A percentile compares a stretch with the other conserved stretches of the same genome.
These are phyloP conservation scores for Tolypocladium guangdongense DNA, from an alignment of 2,329 filamentous ascomycete species.

Conservation along the genomic window DNA sequence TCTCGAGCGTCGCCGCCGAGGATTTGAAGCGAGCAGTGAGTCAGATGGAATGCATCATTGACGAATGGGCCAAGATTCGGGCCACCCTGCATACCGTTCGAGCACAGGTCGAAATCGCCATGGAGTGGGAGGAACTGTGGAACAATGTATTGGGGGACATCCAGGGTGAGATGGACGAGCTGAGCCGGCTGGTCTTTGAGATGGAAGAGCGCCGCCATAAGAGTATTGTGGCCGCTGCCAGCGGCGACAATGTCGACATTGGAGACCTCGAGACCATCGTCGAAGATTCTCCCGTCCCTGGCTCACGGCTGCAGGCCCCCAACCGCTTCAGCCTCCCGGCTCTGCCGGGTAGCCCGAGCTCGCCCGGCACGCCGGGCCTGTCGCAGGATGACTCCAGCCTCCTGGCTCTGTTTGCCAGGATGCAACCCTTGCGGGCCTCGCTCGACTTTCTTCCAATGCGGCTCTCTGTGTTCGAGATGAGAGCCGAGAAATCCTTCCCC, in stretches of 20 bases:
- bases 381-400: conserved; percentile 78
- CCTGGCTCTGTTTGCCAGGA: conserved; percentile 81
- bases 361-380: conserved; percentile 42
- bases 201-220: conserved; percentile 94
- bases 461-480: conserved; percentile 70
- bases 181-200: conserved; percentile 78
- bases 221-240: conserved; percentile 51
- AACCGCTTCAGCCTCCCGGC: conserved; percentile 59
- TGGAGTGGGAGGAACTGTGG: conserved; percentile 99
- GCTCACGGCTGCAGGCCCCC: conserved; percentile 40
- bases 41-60: conserved; percentile 82
- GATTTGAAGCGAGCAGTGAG: conserved; percentile 66
- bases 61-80: conserved; percentile 77
- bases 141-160: conserved; percentile 88
- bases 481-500: conserved; percentile 71
- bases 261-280: conserved; percentile 88
- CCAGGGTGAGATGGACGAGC: conserved; percentile 70
- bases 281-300: conserved; percentile 62
- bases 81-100: conserved; percentile 68
- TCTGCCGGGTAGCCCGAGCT: conserved; percentile 52
- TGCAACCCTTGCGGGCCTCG: conserved; percentile 87
- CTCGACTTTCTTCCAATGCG: conserved; percentile 95
- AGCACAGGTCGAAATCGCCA: conserved; percentile 85
- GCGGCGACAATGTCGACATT: conserved; percentile 63
- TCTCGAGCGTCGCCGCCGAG: conserved; percentile 55